Base-by-base conservation (phyloP, 139 green algal genomes). In the Diplosphaera chodatii region DNA sequence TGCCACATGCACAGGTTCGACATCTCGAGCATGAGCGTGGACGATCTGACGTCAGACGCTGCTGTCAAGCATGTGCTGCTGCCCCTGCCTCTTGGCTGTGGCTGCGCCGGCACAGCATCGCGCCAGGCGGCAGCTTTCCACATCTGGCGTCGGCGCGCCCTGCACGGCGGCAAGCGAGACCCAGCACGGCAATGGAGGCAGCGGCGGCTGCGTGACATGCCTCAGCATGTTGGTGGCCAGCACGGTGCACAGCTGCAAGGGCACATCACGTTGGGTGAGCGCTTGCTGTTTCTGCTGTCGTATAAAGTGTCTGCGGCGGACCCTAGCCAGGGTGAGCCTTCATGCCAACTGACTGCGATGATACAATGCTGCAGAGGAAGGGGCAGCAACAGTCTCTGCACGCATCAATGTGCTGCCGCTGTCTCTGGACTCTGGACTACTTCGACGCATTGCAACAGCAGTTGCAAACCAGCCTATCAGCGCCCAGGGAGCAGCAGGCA, bases 1-100 rank as follows among this genome's bases (percentile, higher is more conserved):
- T n/a, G 6, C 10, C 10, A 10, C 37, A 48, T 48, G 37, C 68
- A 62, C 59, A 75, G 70, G 70, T 75, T 75, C 59, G 70, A 63
- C 20, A 22, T 69, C 30, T 32, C 33, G 6, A 33, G 56, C 23
- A 30, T 66, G 25, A 16, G 32, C 4, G 32, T 75, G 62, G 59
- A 75, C 31, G 70, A 75, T 32, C 31, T 75, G 70, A 55, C 70
- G 23, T n/a, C 27, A 18, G 59, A 65, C 6, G 59, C 59, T 32
- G 59, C 59, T 4, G 28, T 65, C 25, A 25, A 32, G 25, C 59
- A 31, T 32, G 28, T 31, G 15, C 4, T 65, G 59, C 25, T 65
- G 59, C 27, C 27, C 25, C 59, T 31, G 59, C 59, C 59, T 15
- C 4, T 2, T 2, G 27, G 27, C 3, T 65, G n/a, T 32, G 59